phyloP scores from a whole-genome alignment of 306 rosid genomes.

The Potentilla sterilis region DNA sequence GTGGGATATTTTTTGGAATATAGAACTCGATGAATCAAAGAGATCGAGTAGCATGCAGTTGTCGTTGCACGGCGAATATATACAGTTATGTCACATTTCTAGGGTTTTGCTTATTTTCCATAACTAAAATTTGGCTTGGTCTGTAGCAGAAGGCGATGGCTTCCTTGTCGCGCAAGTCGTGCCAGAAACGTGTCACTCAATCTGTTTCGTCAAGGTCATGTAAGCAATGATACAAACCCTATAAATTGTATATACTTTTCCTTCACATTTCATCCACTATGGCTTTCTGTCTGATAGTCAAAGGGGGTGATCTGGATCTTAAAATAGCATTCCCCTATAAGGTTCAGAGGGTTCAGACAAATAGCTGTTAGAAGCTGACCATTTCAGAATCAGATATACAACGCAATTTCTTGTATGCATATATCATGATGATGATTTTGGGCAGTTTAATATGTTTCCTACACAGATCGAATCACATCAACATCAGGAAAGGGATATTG shows the following conservation, averaged over 20 bases:
- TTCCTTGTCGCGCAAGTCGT: background rate
- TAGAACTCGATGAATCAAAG: background rate
- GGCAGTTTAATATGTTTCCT: background rate
- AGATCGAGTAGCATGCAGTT: background rate
- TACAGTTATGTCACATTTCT: background rate
- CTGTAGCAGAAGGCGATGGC: background rate
- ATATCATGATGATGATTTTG: background rate
- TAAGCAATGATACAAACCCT: constrained; percentile 4
- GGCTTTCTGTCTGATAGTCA: background rate
- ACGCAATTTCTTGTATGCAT: background rate
- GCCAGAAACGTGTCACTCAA: background rate
- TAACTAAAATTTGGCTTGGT: background rate
- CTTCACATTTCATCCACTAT: background rate
- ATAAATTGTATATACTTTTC: background rate
- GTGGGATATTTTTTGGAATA: constrained; percentile 4
- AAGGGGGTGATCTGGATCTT: background rate
- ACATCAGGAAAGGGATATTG: background rate
- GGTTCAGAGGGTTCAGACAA: background rate
- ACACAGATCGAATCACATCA: background rate
- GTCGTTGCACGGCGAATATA: background rate
- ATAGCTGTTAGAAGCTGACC: constrained; percentile 8
- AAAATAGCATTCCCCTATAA: background rate
- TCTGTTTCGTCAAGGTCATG: background rate
- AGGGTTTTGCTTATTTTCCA: background rate
- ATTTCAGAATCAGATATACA: background rate